Base-by-base conservation (phyloP, 2,329 filamentous ascomycete genomes). In the Cryphonectria naterciae region DNA sequence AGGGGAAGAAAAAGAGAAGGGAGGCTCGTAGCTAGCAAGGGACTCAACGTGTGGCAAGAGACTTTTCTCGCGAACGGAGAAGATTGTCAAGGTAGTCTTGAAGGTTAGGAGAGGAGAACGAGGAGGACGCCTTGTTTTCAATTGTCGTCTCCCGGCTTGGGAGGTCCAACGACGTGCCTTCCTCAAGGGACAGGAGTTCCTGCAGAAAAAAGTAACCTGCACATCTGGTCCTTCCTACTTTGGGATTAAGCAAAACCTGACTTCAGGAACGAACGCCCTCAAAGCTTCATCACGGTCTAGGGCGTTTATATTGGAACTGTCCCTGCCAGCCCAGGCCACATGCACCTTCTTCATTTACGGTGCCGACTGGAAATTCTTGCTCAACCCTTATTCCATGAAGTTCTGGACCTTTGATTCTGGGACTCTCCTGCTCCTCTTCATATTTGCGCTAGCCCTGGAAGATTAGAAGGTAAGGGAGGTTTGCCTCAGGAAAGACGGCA, bases 211-310 rank as follows among this genome's bases (percentile, higher is more conserved):
- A 19, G 35, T 2, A 41, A 5, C 35, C 46, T 19, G 15, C 43
- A n/a, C 32, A 64, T 49, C 28, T 17, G 32, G 6, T 25, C 67
- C 37, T 68, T 68, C 67, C 60, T 37, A 32, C 10, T 39, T 68
- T 22, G 35, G 41, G 22, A n/a, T n/a, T n/a, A 49, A 10, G 22
- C 37, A 28, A 13, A 46, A 25, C 8, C 61, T 49, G 22, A 15
- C 61, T 58, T 58, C 7, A 58, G 54, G 52, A 17, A 32, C 28
- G 28, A 32, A 19, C 28, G 15, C 54, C 7, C 17, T 28, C 54
- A 1, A 35, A 35, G 25, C 13, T 32, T 19, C 54, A 19, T 19
- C 54, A 35, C 54, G 28, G 10, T 8, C 28, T 8, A 8, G 4
- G 15, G 25, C 54, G 4, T 58, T 6, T 32, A 7, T 35, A 17